Percentiles rank a stretch among this genome's conserved stretches.
phyloP scores from a whole-genome alignment of 2,329 filamentous ascomycete genomes.

The Ceratocystis alfenasii region DNA sequence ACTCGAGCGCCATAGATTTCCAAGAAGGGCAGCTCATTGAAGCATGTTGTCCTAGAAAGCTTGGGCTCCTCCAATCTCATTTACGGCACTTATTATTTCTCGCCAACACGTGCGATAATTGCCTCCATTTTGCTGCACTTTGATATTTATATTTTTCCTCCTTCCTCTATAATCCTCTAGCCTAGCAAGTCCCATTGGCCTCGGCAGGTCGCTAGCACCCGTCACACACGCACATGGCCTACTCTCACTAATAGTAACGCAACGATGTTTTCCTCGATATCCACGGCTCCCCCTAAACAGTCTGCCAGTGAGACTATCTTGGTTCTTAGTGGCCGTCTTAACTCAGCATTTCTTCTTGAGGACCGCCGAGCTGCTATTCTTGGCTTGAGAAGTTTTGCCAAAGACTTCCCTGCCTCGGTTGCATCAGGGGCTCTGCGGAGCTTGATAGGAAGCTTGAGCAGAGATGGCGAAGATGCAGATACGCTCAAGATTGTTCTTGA shows the following conservation, averaged over 20 bases:
- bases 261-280: constrained; percentile 39
- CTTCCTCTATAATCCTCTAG: not conserved
- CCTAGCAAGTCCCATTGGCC: not conserved
- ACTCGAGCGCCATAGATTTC: not conserved
- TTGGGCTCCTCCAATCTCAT: constrained; percentile 25
- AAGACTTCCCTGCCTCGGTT: constrained; percentile 90
- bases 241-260: constrained; percentile 35
- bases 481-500: constrained; percentile 92
- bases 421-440: constrained; percentile 84
- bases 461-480: constrained; percentile 88
- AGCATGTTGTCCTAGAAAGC: constrained; percentile 1
- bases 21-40: constrained; percentile 9
- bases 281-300: constrained; percentile 78
- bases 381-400: constrained; percentile 87
- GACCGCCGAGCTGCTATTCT: constrained; percentile 88
- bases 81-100: not conserved
- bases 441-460: constrained; percentile 71
- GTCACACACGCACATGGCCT: not conserved
- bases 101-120: not conserved
- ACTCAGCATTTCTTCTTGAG: constrained; percentile 82
- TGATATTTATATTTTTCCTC: not conserved
- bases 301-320: constrained; percentile 91
- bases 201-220: not conserved
- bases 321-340: constrained; percentile 73
- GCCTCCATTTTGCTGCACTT: not conserved